Evolutionary conservation across 2,329 filamentous ascomycete genomes (phyloP).

Genomic region (Aspergillus sp.): DNA sequence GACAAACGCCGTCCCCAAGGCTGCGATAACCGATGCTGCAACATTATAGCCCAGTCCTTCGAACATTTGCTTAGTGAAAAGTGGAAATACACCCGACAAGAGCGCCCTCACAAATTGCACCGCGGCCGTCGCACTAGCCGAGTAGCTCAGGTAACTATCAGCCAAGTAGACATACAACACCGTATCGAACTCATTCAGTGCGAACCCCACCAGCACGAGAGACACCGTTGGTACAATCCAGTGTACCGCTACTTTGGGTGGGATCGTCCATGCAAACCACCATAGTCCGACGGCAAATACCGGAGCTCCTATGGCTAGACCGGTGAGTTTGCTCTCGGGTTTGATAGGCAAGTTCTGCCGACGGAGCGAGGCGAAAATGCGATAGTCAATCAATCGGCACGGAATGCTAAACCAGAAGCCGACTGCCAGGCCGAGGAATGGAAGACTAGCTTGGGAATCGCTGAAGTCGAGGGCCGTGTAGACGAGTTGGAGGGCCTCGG

Average conservation of each 20-base stretch:
- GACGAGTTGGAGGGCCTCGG: slow-evolving; percentile 43
- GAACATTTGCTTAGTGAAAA: slow-evolving; percentile 46
- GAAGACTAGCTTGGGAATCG: slow-evolving; percentile 35
- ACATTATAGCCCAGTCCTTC: slow-evolving; percentile 38
- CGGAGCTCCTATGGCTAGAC: slow-evolving; percentile 47
- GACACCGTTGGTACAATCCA: slow-evolving; percentile 23
- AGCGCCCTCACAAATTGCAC: slow-evolving; percentile 41
- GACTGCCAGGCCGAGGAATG: slow-evolving; percentile 41
- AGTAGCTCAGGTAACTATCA: slow-evolving; percentile 47
- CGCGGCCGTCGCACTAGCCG: slow-evolving; percentile 46
- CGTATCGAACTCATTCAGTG: slow-evolving; percentile 48
- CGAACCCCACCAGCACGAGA: slow-evolving; percentile 48
- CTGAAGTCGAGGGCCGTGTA: slow-evolving; percentile 40
- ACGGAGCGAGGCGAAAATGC: slow-evolving; percentile 14
- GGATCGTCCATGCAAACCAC: slow-evolving; percentile 46
- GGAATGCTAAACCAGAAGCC: slow-evolving; percentile 45
- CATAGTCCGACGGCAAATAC: slow-evolving; percentile 46
- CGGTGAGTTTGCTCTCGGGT: slow-evolving; percentile 28
- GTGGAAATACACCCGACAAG: slow-evolving; percentile 40
- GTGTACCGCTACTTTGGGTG: slow-evolving; percentile 14
- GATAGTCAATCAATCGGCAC: slow-evolving; percentile 44
- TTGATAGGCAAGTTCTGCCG: not conserved
- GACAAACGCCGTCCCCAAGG: slow-evolving; percentile 44
- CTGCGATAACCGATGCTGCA: slow-evolving; percentile 42
- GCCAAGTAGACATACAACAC: slow-evolving; percentile 45